Conservation (phyloP, 805 yeast species). For the Starmerella floricola region DNA sequence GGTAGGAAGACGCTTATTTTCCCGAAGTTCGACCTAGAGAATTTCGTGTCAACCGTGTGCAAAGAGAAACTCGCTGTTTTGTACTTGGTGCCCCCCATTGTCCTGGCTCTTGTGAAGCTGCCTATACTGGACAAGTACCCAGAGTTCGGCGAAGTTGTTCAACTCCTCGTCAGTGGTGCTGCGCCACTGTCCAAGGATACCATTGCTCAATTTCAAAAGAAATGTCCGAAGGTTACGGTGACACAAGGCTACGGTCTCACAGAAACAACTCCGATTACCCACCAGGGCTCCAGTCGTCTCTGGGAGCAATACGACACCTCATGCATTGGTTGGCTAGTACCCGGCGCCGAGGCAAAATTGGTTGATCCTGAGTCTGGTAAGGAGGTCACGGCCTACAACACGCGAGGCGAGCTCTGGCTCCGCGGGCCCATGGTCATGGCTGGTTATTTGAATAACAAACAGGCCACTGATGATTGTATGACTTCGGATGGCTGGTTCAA, state of each 20-base stretch:
- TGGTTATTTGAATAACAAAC: constrained; percentile 39
- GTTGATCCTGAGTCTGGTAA: constrained; percentile 30
- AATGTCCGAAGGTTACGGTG: constrained; percentile 14
- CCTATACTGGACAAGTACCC: constrained; percentile 35
- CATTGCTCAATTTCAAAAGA: constrained; percentile 9
- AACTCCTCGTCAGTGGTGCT: constrained; percentile 33
- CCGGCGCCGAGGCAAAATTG: constrained; percentile 42
- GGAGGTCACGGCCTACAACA: constrained; percentile 39
- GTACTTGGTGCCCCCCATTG: constrained; percentile 34
- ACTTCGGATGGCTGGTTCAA: constrained; percentile 40
- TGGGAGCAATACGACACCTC: constrained; percentile 34
- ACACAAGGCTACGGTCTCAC: constrained; percentile 38
- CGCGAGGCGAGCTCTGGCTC: constrained; percentile 43
- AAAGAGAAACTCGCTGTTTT: constrained; percentile 31
- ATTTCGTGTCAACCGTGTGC: constrained; percentile 23
- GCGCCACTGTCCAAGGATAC: constrained; percentile 33
- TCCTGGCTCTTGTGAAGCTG: constrained; percentile 36
- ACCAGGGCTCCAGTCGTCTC: constrained; percentile 30
- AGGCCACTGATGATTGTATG: constrained; percentile 38
- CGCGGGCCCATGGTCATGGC: constrained; percentile 46
- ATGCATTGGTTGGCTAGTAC: constrained; percentile 35
- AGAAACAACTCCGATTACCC: constrained; percentile 49
- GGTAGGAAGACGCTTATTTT: constrained; percentile 24
- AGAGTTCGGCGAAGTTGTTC: constrained; percentile 33
- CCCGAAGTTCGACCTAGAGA: constrained; percentile 28